phyloP scores from a whole-genome alignment of 345 rosid species.

The Melaleuca quinquenervia region DNA sequence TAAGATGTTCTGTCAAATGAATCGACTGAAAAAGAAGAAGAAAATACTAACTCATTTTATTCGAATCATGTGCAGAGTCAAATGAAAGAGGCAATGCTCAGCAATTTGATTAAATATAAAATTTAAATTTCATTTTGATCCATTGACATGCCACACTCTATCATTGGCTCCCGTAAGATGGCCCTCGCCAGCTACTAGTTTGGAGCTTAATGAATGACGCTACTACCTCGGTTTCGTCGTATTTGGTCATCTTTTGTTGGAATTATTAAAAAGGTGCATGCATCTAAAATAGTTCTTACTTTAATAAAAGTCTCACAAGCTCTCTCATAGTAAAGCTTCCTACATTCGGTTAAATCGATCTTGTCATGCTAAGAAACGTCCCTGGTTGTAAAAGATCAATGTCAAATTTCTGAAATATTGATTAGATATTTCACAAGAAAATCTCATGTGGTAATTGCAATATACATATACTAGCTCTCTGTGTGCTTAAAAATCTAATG shows the following conservation, averaged over 20 bases:
- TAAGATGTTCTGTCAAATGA: neutral
- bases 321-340: neutral
- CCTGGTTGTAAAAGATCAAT: neutral
- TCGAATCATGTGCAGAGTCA: neutral
- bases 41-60: neutral
- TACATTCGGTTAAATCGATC: neutral
- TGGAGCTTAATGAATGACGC: neutral
- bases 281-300: neutral
- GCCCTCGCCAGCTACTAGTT: neutral
- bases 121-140: neutral
- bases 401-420: neutral
- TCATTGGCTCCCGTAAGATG: neutral
- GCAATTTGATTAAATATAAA: neutral
- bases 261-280: neutral
- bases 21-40: neutral
- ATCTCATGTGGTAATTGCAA: neutral
- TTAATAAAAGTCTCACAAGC: neutral
- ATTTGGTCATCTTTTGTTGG: neutral
- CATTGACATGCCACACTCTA: neutral
- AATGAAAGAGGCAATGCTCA: neutral
- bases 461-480: neutral
- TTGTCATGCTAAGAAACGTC: neutral
- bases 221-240: neutral
- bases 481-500: neutral
- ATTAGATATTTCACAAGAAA: neutral